Evolutionary conservation across 2,329 filamentous ascomycete genomes (phyloP).

Genomic region (Aspergillus flavus): DNA sequence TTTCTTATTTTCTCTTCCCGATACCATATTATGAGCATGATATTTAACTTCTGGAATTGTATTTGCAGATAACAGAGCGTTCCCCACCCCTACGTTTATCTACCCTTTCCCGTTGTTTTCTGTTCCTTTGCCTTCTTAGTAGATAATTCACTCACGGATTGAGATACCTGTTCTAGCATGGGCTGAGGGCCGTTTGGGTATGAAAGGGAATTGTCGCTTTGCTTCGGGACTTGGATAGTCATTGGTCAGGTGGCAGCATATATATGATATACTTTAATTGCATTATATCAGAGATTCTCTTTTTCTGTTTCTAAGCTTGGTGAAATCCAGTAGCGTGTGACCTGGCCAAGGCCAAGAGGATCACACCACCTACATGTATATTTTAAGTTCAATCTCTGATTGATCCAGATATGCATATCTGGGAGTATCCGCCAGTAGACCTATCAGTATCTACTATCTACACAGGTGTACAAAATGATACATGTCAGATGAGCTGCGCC

Average conservation of each 20-base stretch:
- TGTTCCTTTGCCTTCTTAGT: slow-evolving; percentile 1
- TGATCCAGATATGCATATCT: neutral
- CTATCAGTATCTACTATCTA: neutral
- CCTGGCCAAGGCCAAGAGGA: neutral
- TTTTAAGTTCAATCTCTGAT: neutral
- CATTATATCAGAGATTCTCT: neutral
- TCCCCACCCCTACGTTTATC: slow-evolving; percentile 7
- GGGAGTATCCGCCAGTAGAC: neutral
- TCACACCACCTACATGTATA: neutral
- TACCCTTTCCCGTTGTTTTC: neutral
- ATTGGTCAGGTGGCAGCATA: neutral
- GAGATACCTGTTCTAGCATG: slow-evolving; percentile 1
- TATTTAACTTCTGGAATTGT: slow-evolving; percentile 32
- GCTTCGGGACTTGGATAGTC: neutral
- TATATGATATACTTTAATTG: neutral
- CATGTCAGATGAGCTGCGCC: slow-evolving; percentile 2
- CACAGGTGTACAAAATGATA: neutral
- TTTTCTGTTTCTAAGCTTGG: neutral
- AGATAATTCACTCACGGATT: slow-evolving; percentile 3
- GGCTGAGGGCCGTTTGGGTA: neutral
- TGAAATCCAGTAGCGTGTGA: neutral
- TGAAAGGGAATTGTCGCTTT: neutral
- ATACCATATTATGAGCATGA: slow-evolving; percentile 39
- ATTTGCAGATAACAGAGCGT: slow-evolving; percentile 30
- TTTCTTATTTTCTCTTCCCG: slow-evolving; percentile 20